Base-by-base conservation (phyloP, 768 basidiomycete species). In the Russula dissimulans region DNA sequence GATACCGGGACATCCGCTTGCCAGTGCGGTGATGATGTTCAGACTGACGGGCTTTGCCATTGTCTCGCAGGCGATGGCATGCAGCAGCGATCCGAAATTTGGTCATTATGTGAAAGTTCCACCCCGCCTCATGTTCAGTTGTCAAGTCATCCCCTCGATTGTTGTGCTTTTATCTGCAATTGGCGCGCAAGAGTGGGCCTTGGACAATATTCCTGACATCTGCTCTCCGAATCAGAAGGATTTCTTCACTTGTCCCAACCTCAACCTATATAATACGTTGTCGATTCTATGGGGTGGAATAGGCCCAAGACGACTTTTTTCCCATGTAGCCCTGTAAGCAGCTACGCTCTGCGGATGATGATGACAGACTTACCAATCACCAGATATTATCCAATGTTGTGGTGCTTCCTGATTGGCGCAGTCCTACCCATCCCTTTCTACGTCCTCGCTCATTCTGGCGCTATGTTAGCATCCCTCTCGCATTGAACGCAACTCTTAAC, bases 81-180 rank as follows among this genome's bases (percentile, higher is more conserved):
- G 89, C 67, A 76, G 84, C 15, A 82, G 82, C 32, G 86, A 90
- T 68, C 76, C 93, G 67, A 95, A 95, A 73, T 80, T 92, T 45
- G 91, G 87, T 22, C 89, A 92, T 70, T 93, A 93, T 74, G 89
- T 89, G 87, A 93, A 94, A 76, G 76, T 94, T 46, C 89, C 89
- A 8, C 92, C 91, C 47, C 82, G 88, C 59, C 74, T 83, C 64
- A 89, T 91, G 80, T 94, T 95, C 75, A 39, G 67, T 22, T 73
- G 81, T 32, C 89, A 92, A 68, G 73, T 84, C 57, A 70, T 85
- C 50, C 77, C 89, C 8, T 78, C 81, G 5, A 55, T 81, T 36
- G 67, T 94, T 57, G 74, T 78, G 50, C 73, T 77, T 69, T 75
- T 91, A 67, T 81, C 87, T 54, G 77, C 80, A 38, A 79, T 79